A percentile compares a stretch with the other conserved stretches of the same genome.
These are phyloP conservation scores for Phytophthora crassamura DNA, from an alignment of 352 stramenopile genomes.

Conservation along the genomic window DNA sequence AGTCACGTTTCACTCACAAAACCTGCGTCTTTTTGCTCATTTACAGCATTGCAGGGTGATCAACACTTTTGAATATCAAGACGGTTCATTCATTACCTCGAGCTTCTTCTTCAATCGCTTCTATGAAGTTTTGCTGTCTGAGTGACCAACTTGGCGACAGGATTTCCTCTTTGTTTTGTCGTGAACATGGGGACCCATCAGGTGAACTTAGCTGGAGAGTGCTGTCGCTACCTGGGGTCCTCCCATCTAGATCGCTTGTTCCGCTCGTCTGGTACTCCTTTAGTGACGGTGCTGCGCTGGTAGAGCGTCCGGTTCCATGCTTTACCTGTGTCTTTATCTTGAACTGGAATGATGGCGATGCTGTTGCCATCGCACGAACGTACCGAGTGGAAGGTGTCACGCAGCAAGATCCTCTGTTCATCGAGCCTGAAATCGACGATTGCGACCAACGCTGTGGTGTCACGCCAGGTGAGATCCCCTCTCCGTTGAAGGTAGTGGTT, in stretches of 20 bases:
- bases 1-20: no score
- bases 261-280: background rate
- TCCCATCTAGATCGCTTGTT: slow-evolving; percentile 1
- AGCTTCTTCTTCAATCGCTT: slow-evolving; percentile 23
- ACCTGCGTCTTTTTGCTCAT: no score
- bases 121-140: slow-evolving; percentile 26
- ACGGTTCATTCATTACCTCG: background rate
- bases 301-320: background rate
- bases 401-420: background rate
- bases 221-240: slow-evolving; percentile 1
- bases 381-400: background rate
- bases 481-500: background rate
- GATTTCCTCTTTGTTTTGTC: background rate
- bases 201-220: slow-evolving; percentile 5
- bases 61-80: no score
- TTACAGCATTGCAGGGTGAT: no score
- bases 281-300: background rate
- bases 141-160: slow-evolving; percentile 19
- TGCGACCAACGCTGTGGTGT: slow-evolving; percentile 8
- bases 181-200: background rate
- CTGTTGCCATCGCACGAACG: slow-evolving; percentile 3
- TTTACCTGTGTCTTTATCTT: background rate
- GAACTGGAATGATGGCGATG: background rate
- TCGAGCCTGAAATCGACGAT: background rate
- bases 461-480: background rate